These are phyloP conservation scores for Sclerotinia borealis DNA, from an alignment of 2,329 filamentous ascomycete species.

Conservation along the genomic window DNA sequence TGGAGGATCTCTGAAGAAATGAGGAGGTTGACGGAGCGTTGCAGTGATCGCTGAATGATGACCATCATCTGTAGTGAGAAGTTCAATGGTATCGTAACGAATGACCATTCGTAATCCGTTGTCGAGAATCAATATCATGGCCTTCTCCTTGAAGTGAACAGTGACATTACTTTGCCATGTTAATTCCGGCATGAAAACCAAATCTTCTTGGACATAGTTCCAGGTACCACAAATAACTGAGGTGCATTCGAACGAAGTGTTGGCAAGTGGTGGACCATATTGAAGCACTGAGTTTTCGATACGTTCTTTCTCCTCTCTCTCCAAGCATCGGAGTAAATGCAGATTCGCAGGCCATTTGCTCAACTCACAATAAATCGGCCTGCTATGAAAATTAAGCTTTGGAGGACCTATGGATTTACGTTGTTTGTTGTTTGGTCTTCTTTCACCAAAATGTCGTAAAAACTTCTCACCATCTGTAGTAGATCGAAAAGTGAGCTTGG, in stretches of 20 bases:
- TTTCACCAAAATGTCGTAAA: constrained; percentile 32
- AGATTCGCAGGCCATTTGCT: constrained; percentile 23
- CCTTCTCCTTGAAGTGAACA: constrained; percentile 33
- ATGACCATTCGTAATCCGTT: constrained; percentile 44
- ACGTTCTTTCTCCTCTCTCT: constrained; percentile 20
- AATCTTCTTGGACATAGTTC: constrained; percentile 34
- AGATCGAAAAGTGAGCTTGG: constrained; percentile 42
- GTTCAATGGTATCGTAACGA: constrained; percentile 14
- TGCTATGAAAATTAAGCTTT: constrained; percentile 17
- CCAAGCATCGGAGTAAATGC: constrained; percentile 20
- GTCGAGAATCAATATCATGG: constrained; percentile 37
- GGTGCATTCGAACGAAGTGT: constrained; percentile 30
- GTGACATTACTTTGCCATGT: constrained; percentile 37
- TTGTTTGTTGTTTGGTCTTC: background rate
- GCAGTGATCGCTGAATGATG: constrained; percentile 39
- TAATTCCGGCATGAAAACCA: constrained; percentile 39
- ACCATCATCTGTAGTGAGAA: constrained; percentile 39
- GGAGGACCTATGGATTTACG: background rate
- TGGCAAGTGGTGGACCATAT: constrained; percentile 16
- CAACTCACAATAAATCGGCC: constrained; percentile 24
- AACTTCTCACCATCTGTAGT: constrained; percentile 38
- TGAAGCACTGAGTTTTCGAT: background rate
- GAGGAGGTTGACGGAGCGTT: constrained; percentile 46
- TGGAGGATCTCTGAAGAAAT: constrained; percentile 36
- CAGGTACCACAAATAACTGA: constrained; percentile 39